Percentiles rank a stretch among this genome's conserved stretches.
Conservation (phyloP, 1,139 yeast species). For the Hemisphaericaspora xylanilytica region DNA sequence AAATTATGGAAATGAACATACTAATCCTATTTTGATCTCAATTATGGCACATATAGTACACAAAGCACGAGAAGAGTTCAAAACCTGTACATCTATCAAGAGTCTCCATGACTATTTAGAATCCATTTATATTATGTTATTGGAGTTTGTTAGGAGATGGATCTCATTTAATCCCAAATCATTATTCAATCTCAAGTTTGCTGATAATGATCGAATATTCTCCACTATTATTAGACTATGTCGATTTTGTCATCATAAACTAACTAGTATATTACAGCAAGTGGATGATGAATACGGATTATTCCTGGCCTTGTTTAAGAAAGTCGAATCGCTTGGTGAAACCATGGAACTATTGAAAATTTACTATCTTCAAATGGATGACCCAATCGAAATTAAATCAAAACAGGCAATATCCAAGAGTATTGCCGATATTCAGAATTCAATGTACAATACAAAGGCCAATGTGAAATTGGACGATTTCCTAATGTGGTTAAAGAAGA, state of each 20-base stretch:
- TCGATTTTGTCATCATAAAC: conserved; percentile 12
- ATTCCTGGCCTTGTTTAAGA: conserved; percentile 1
- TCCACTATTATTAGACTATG: conserved; percentile 19
- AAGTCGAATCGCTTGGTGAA: neutral
- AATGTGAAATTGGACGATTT: conserved; percentile 18
- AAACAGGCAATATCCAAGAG: conserved; percentile 1
- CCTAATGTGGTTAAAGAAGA: conserved; percentile 17
- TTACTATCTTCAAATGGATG: conserved; percentile 2
- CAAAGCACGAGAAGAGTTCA: conserved; percentile 6
- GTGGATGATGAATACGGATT: neutral
- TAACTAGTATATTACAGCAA: neutral
- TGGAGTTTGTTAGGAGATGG: conserved; percentile 25
- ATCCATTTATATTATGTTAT: conserved; percentile 10
- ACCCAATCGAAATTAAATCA: conserved; percentile 1
- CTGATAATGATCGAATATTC: conserved; percentile 34
- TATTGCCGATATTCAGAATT: conserved; percentile 1
- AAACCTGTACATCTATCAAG: conserved; percentile 1
- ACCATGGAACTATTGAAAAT: conserved; percentile 1
- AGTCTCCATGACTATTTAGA: conserved; percentile 13
- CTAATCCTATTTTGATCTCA: conserved; percentile 25
- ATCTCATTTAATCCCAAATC: conserved; percentile 20
- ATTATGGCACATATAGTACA: conserved; percentile 16
- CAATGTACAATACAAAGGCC: conserved; percentile 3
- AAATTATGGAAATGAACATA: conserved; percentile 23
- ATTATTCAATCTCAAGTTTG: conserved; percentile 29